A percentile compares a stretch with the other conserved stretches of the same genome.
phyloP scores from a whole-genome alignment of 306 rosid species.

The Cyclanthera cordifolia region DNA sequence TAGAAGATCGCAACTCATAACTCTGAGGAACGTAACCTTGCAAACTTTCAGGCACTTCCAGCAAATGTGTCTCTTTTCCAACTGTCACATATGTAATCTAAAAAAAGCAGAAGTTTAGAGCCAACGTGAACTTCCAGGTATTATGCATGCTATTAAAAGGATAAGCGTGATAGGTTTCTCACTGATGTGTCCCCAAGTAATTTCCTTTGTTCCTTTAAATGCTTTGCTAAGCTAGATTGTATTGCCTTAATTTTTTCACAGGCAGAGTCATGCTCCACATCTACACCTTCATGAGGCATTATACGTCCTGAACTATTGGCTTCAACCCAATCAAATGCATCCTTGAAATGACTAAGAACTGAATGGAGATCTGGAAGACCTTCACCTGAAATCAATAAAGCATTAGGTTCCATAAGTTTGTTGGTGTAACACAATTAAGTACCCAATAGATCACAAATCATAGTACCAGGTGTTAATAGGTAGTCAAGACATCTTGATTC shows the following conservation, averaged over 20 bases:
- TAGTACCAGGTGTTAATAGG: constrained; percentile 68
- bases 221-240: constrained; percentile 39
- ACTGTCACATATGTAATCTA: constrained; percentile 67
- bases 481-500: constrained; percentile 51
- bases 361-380: constrained; percentile 53
- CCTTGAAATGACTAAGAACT: constrained; percentile 64
- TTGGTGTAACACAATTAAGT: neutral
- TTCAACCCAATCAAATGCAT: constrained; percentile 91
- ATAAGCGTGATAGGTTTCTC: constrained; percentile 23
- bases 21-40: constrained; percentile 37
- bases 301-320: constrained; percentile 85
- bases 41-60: constrained; percentile 84
- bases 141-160: constrained; percentile 2
- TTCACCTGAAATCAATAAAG: constrained; percentile 36
- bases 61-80: constrained; percentile 70
- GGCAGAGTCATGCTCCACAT: constrained; percentile 69
- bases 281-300: constrained; percentile 78
- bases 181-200: constrained; percentile 56
- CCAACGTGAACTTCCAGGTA: neutral
- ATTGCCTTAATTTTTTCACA: constrained; percentile 53
- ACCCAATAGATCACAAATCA: constrained; percentile 5
- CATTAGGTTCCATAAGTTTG: constrained; percentile 12
- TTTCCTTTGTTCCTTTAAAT: constrained; percentile 60
- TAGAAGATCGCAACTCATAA: constrained; percentile 74
- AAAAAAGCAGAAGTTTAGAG: constrained; percentile 18